Base-by-base conservation (phyloP, 1,139 yeast genomes). In the Tardiomyces depauwii region DNA sequence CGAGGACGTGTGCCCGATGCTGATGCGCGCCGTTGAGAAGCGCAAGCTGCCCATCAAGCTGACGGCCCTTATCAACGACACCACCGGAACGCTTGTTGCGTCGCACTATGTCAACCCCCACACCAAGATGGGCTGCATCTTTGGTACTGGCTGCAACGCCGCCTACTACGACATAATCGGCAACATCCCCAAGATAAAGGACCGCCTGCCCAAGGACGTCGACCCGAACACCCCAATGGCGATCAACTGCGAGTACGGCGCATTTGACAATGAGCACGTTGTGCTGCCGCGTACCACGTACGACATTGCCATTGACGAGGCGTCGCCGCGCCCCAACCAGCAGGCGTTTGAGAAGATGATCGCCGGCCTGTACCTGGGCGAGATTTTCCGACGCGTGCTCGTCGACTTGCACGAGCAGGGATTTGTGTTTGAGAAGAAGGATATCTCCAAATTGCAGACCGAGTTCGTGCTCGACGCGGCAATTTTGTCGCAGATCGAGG, bases 291-390 rank as follows among this genome's bases (percentile, higher is more conserved):
- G 96, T 71, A 89, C 95, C 53, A 81, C 80, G 63, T 89, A 81
- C 65, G 98, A 91, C 66, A 63, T 81, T 48, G 72, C 70, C 55
- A 81, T 91, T 54, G 98, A 91, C 66, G 71, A 70, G 42, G 82
- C 84, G 60, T 83, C 95, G 43, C 97, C 97, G 60, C 83, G 96
- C 70, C 97, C 97, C 45, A 89, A 93, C 55, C 95, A 89, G 70
- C 98, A 91, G 70, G 66, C 91, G 44, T 91, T 87, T 65, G 98
- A 91, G 72, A 91, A 91, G 73, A 88, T 91, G 96, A 87, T 89
- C 59, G 86, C 96, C 41, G 98, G 98, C 53, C 85, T 87, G 70
- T 91, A 91, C 68, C 73, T 91, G 59, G 98, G 98, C 60, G 98
- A 91, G 72, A 73, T 91, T 41, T 70, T 89, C 59, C 80, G 98